phyloP scores from a whole-genome alignment of 2,329 filamentous ascomycete species.

The Myriosclerotinia duriaeana region DNA sequence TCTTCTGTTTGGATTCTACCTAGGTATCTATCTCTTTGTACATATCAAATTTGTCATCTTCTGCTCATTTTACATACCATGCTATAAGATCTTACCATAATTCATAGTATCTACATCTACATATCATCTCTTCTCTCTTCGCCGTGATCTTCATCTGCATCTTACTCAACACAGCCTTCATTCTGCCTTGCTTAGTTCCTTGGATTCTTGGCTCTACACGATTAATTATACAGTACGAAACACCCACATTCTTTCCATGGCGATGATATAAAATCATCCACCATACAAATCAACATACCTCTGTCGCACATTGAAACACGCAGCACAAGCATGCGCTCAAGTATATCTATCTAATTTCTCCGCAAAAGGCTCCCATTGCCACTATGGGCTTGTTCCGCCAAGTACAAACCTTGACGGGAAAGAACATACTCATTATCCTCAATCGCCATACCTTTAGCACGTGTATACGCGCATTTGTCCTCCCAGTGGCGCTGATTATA shows the following conservation, averaged over 20 bases:
- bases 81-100: neutral
- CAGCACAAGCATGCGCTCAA: neutral
- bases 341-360: conserved; percentile 1
- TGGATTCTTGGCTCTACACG: neutral
- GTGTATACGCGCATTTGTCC: conserved; percentile 56
- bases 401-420: conserved; percentile 59
- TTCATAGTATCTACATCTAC: neutral
- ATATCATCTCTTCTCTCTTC: neutral
- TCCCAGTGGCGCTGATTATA: conserved; percentile 58
- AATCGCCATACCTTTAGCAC: conserved; percentile 54
- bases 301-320: neutral
- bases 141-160: conserved; percentile 9
- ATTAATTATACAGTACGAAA: neutral
- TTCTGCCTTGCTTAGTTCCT: neutral
- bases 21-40: neutral
- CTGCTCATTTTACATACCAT: neutral
- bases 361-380: conserved; percentile 6
- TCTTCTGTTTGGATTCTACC: too few species aligned
- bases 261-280: neutral
- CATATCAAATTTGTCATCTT: neutral
- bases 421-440: conserved; percentile 61
- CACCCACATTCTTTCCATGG: neutral
- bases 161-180: conserved; percentile 5
- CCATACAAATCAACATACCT: neutral
- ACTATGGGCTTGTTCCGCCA: conserved; percentile 56